A percentile compares a stretch with the other conserved stretches of the same genome.
phyloP scores from a whole-genome alignment of 371 early-diverging fungal species.

The Rhizopus stolonifer region DNA sequence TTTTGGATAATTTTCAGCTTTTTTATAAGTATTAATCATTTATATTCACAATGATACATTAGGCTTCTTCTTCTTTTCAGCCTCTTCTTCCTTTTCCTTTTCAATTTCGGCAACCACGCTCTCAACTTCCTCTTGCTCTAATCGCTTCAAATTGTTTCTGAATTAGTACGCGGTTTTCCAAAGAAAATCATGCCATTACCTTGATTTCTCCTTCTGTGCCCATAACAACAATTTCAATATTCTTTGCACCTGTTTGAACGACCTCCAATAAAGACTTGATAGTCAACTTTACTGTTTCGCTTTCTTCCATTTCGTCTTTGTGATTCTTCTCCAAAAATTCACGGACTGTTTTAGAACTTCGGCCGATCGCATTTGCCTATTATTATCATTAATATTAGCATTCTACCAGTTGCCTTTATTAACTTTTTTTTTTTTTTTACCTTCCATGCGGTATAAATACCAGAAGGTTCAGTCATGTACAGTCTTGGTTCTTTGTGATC shows the following conservation, averaged over 20 bases:
- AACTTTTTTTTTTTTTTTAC: slow-evolving; percentile 51
- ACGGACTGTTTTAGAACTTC: slow-evolving; percentile 94
- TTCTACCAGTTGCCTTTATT: too few species aligned
- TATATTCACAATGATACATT: too few species aligned
- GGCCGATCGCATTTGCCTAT: slow-evolving; percentile 91
- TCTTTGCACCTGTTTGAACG: slow-evolving; percentile 98
- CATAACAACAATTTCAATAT: slow-evolving; percentile 96
- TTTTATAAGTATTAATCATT: too few species aligned
- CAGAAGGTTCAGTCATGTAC: slow-evolving; percentile 99
- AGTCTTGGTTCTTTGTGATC: slow-evolving; percentile 87
- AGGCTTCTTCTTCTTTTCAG: slow-evolving; percentile 72
- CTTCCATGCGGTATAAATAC: slow-evolving; percentile 99
- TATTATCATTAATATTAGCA: slow-evolving; percentile 2
- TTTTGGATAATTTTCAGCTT: too few species aligned
- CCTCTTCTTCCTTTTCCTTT: slow-evolving; percentile 92
- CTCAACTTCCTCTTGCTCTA: slow-evolving; percentile 82
- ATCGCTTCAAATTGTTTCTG: slow-evolving; percentile 43
- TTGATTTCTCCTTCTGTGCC: slow-evolving; percentile 65
- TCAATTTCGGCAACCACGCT: slow-evolving; percentile 84
- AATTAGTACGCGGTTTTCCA: background rate
- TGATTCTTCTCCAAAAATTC: slow-evolving; percentile 98
- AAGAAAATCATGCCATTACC: slow-evolving; percentile 38
- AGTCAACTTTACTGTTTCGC: slow-evolving; percentile 86
- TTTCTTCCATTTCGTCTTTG: slow-evolving; percentile 77
- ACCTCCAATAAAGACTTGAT: slow-evolving; percentile 93